A percentile compares a stretch with the other conserved stretches of the same genome.
Conservation (phyloP, 805 yeast genomes). For the Pichia scutulata region DNA sequence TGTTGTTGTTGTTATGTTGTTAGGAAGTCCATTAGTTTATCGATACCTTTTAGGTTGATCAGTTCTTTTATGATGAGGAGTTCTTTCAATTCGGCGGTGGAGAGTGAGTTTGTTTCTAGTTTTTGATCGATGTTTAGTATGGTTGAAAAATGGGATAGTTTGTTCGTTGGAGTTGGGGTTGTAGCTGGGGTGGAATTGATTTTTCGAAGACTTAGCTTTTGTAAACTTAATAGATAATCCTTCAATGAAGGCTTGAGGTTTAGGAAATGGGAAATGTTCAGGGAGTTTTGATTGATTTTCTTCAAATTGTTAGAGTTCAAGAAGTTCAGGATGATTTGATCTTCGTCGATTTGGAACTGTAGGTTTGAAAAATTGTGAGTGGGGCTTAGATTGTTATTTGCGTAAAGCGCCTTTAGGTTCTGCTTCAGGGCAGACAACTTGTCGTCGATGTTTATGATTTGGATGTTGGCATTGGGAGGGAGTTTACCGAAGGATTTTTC, state of each 20-base stretch:
- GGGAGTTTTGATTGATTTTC: conserved; percentile 26
- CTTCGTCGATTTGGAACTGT: conserved; percentile 60
- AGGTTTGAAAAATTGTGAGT: conserved; percentile 23
- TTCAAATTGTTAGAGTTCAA: conserved; percentile 41
- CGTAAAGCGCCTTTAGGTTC: not conserved
- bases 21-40: conserved; percentile 53
- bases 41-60: conserved; percentile 63
- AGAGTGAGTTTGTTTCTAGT: conserved; percentile 12
- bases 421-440: conserved; percentile 16
- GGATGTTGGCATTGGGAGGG: conserved; percentile 43
- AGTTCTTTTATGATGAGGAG: conserved; percentile 50
- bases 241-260: conserved; percentile 19
- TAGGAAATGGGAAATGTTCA: conserved; percentile 24
- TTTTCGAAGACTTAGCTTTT: conserved; percentile 25
- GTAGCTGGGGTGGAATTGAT: no score
- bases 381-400: conserved; percentile 2
- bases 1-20: conserved; percentile 18
- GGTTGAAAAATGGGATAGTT: not conserved
- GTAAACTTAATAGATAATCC: conserved; percentile 28
- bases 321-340: conserved; percentile 63
- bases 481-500: conserved; percentile 35
- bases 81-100: conserved; percentile 39
- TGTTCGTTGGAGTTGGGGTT: conserved; percentile 6
- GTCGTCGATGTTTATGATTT: conserved; percentile 39
- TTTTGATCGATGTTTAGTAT: conserved; percentile 33